Evolutionary conservation across 1,284 basidiomycete genomes (phyloP), one percentile per base, ranked within the genome.

Genomic region (Sutorius eximius): DNA sequence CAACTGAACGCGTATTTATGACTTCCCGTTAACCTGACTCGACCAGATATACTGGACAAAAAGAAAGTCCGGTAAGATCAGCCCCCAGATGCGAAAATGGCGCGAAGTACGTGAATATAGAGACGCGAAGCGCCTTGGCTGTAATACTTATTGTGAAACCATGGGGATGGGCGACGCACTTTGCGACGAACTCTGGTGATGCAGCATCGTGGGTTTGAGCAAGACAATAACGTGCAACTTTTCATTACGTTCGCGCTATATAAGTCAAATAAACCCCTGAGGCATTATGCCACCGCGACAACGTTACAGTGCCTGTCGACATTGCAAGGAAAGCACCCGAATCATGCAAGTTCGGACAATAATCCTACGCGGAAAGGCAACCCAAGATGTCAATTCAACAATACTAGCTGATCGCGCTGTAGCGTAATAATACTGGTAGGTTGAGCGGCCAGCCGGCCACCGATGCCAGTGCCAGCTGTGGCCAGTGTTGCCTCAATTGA

Each of bases 101-200:
- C 20, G 34, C 34, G 47, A 57, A 52, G 57, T 62, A 66, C 58
- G 66, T 51, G 59, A 67, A 47, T 52, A 32, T 63, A 49, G 63
- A 55, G 51, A 66, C 53, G 45, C 50, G 56, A 59, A 61, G 47
- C 42, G 48, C 27, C 36, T 37, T 33, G 55, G 47, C 53, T 49
- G 54, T 58, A 54, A 20, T 45, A 55, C 37, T 51, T 70, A 67
- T 67, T 67, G 65, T 67, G 68, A 60, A 57, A 64, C 66, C 65
- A 67, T 67, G 63, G 66, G 20, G 57, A 67, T 59, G 45, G 41
- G 56, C 32, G 53, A n/a, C 49, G 42, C 51, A 44, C 16, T 27
- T 44, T 3, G 37, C 51, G 51, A 53, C 41, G 38, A 44, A 46
- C n/a, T 12, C 30, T 10, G 37, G 27, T 13, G 4, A 24, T 18